These are phyloP conservation scores for Cladosporium phlei DNA, from an alignment of 2,329 filamentous ascomycete genomes.

Conservation along the genomic window DNA sequence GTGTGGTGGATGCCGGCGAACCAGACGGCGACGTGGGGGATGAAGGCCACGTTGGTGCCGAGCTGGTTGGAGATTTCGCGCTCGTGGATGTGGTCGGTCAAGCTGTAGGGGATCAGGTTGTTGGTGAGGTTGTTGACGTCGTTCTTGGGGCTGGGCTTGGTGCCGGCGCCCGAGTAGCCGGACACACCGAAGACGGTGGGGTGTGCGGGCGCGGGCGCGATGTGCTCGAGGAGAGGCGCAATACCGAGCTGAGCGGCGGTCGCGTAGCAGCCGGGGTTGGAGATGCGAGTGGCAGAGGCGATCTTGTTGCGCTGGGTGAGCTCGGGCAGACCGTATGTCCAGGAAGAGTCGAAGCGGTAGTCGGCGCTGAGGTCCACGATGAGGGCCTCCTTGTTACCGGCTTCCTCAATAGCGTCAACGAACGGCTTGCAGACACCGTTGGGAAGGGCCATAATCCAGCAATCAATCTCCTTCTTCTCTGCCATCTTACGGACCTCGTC, in stretches of 20 bases:
- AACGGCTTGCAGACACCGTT: conserved; percentile 94
- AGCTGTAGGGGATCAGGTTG: conserved; percentile 85
- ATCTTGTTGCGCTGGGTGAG: conserved; percentile 73
- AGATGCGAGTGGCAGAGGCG: conserved; percentile 72
- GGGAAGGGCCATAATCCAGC: conserved; percentile 95
- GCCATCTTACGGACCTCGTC: conserved; percentile 86
- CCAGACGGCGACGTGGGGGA: conserved; percentile 93
- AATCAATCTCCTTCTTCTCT: conserved; percentile 78
- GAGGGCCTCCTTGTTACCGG: conserved; percentile 61
- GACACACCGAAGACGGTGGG: conserved; percentile 87
- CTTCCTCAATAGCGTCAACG: conserved; percentile 78
- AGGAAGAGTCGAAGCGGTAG: conserved; percentile 79
- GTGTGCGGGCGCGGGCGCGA: conserved; percentile 58
- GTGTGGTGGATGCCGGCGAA: conserved; percentile 94
- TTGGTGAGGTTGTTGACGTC: conserved; percentile 75
- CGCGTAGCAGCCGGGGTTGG: conserved; percentile 92
- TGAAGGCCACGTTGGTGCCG: conserved; percentile 70
- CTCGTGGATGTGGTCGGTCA: conserved; percentile 95
- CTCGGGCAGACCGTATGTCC: conserved; percentile 90
- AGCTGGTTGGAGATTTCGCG: conserved; percentile 79
- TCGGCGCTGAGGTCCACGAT: conserved; percentile 96
- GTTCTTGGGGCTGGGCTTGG: conserved; percentile 92
- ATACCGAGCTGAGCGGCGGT: conserved; percentile 89
- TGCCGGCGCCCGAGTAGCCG: conserved; percentile 91
- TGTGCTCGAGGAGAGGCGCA: conserved; percentile 70